These are phyloP conservation scores for Hypoxylon subgilvum DNA, from an alignment of 495 filamentous ascomycete species.

Conservation along the genomic window DNA sequence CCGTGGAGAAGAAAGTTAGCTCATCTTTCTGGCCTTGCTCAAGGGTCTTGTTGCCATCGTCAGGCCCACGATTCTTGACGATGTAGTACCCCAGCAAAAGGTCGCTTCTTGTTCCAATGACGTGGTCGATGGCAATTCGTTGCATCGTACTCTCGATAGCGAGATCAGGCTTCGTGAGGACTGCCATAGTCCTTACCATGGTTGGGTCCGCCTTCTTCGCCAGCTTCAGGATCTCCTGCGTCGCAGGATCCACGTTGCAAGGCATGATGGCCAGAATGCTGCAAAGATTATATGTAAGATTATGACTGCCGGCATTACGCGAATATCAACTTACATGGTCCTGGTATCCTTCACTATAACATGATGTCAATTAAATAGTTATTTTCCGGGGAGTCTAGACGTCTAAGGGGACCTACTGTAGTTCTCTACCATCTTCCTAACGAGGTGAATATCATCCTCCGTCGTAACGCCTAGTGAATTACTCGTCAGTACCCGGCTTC, in stretches of 20 bases:
- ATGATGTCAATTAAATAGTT: slow-evolving; percentile 5
- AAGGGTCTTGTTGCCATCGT: slow-evolving; percentile 32
- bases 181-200: slow-evolving; percentile 61
- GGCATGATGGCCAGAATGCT: slow-evolving; percentile 65
- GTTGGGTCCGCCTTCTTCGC: slow-evolving; percentile 56
- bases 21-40: slow-evolving; percentile 15
- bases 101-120: slow-evolving; percentile 49
- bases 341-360: slow-evolving; percentile 15
- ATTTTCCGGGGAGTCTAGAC: background rate
- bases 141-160: slow-evolving; percentile 54
- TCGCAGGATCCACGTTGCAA: slow-evolving; percentile 64
- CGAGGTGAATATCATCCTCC: background rate
- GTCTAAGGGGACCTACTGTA: slow-evolving; percentile 53
- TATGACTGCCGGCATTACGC: too few relatives aligned
- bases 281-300: too few relatives aligned
- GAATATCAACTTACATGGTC: background rate
- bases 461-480: background rate
- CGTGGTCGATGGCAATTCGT: slow-evolving; percentile 50
- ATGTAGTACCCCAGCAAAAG: slow-evolving; percentile 62
- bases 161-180: slow-evolving; percentile 68
- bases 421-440: slow-evolving; percentile 54
- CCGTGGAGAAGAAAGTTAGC: background rate
- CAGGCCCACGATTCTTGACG: slow-evolving; percentile 60
- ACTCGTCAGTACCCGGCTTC: background rate
- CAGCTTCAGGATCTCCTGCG: slow-evolving; percentile 64